These are phyloP conservation scores for Trametes cinnabarina DNA, from an alignment of 768 basidiomycete species.

Conservation along the genomic window DNA sequence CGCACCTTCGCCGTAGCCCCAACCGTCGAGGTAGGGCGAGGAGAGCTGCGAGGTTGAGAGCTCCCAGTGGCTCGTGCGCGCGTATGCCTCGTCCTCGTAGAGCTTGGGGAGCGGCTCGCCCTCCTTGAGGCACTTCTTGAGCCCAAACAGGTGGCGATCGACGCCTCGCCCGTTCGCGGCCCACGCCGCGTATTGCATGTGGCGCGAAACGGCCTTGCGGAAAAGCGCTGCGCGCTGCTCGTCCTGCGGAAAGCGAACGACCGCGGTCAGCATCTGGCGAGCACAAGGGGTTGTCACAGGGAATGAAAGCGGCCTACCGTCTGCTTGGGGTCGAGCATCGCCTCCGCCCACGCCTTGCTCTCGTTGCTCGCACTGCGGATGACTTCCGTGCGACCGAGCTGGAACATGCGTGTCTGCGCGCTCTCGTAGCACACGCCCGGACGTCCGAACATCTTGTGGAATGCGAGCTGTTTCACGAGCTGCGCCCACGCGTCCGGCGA, in stretches of 20 bases:
- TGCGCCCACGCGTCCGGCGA: slow-evolving; percentile 97
- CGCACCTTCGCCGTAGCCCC: slow-evolving; percentile 95
- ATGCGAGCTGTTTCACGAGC: slow-evolving; percentile 94
- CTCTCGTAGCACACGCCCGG: slow-evolving; percentile 90
- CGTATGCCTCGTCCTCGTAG: slow-evolving; percentile 70
- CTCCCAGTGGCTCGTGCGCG: slow-evolving; percentile 84
- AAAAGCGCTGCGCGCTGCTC: slow-evolving; percentile 63
- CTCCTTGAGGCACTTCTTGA: slow-evolving; percentile 75
- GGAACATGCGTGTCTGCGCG: slow-evolving; percentile 90
- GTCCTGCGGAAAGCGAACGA: slow-evolving; percentile 41
- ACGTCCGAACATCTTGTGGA: slow-evolving; percentile 76
- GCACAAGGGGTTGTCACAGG: too few relatives aligned
- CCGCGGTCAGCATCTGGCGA: not conserved
- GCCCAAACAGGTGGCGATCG: slow-evolving; percentile 91
- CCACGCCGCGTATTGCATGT: slow-evolving; percentile 85
- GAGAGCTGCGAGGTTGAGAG: slow-evolving; percentile 88
- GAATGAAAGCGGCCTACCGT: slow-evolving; percentile 38
- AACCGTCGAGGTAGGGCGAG: slow-evolving; percentile 80
- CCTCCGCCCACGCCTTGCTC: slow-evolving; percentile 80
- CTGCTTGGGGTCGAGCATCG: slow-evolving; percentile 67
- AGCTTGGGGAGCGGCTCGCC: slow-evolving; percentile 74
- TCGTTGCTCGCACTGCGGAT: slow-evolving; percentile 84
- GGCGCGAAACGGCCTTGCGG: slow-evolving; percentile 72
- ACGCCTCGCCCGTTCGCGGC: slow-evolving; percentile 94
- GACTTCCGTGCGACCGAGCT: slow-evolving; percentile 91